These are phyloP conservation scores for Pichia sp. DNA, from an alignment of 1,139 yeast species.

Conservation along the genomic window DNA sequence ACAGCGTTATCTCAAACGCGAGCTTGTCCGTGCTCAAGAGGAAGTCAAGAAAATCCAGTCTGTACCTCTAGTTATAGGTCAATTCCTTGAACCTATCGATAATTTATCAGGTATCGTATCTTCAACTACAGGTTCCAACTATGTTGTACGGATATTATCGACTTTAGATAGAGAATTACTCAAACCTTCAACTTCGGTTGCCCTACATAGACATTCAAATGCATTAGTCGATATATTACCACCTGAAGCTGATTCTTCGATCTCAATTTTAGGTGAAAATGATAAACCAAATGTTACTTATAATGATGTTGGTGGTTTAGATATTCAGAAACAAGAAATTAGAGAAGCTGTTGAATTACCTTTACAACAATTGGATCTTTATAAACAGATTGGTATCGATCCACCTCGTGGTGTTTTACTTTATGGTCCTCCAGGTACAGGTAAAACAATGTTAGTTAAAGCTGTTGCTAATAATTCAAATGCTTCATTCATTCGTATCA, in stretches of 20 bases:
- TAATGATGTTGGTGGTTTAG: conserved; percentile 97
- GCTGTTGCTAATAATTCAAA: conserved; percentile 97
- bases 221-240: conserved; percentile 96
- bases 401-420: conserved; percentile 97
- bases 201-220: conserved; percentile 95
- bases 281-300: conserved; percentile 68
- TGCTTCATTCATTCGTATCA: conserved; percentile 92
- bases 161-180: conserved; percentile 91
- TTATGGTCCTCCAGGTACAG: conserved; percentile 99
- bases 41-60: conserved; percentile 96
- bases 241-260: conserved; percentile 97
- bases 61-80: conserved; percentile 97
- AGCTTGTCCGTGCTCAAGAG: conserved; percentile 92
- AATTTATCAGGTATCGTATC: conserved; percentile 95
- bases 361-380: conserved; percentile 88
- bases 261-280: conserved; percentile 88
- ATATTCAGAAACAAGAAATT: conserved; percentile 98
- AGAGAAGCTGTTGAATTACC: conserved; percentile 98
- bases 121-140: conserved; percentile 95
- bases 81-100: conserved; percentile 95
- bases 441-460: conserved; percentile 97
- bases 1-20: conserved; percentile 92
- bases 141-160: conserved; percentile 89
- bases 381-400: conserved; percentile 96
- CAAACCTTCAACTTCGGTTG: conserved; percentile 93